Base-by-base conservation (phyloP, 768 basidiomycete genomes). In the Lentinula sp. region DNA sequence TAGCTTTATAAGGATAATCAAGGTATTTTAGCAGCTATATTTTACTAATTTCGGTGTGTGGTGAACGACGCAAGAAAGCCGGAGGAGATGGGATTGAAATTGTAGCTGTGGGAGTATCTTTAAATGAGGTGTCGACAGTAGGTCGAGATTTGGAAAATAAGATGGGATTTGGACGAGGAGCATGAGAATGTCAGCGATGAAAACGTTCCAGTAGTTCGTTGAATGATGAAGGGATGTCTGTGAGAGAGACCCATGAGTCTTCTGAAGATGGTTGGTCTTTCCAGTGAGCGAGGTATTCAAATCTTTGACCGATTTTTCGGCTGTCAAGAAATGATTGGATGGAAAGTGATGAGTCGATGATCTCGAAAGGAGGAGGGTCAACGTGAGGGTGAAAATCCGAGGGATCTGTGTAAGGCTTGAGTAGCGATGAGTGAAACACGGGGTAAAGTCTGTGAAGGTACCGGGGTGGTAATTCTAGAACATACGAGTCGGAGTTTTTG, bases 231-330 rank as follows among this genome's bases (percentile, higher is more conserved):
- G 74, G 74, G 46, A 77, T 65, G 23, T 77, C 74, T n/a, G 70
- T 69, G 9, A 75, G 66, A 3, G 73, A 67, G 57, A 75, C 64
- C 76, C 76, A 75, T 10, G 72, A 71, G 57, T 70, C 66, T 57
- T 77, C 70, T 48, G 70, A 66, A 8, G 68, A 65, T 7, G 67
- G 63, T 42, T 62, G 62, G 43, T 62, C 61, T 42, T 63, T 62
- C 70, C 69, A 76, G 5, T 55, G 61, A 2, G 75, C 69, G 34
- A 76, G 66, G 60, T 78, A 75, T n/a, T 77, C 71, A 64, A 21
- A 21, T 21, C 21, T 21, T 21, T 21, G 21, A 21, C 21, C 21
- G 21, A 21, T 21, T 21, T 21, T 21, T 21, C 21, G 21, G 21
- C 21, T 1, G 21, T 21, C 21, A 68, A 76, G 31, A 72, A 66